phyloP scores from a whole-genome alignment of 2,329 filamentous ascomycete genomes.

The Exophiala alcalophila region DNA sequence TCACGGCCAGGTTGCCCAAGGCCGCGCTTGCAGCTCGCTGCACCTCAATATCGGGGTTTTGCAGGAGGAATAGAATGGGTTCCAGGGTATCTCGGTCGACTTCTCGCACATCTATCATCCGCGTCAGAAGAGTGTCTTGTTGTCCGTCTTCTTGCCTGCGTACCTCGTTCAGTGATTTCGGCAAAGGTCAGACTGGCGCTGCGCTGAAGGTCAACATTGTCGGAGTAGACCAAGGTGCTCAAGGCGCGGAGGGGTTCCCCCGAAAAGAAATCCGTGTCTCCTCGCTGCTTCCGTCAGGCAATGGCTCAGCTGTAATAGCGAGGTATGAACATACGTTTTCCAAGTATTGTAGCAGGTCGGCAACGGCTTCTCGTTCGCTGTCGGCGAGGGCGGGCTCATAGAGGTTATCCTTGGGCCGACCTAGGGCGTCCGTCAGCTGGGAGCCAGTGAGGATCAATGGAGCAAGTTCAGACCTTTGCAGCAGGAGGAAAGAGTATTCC shows the following conservation, averaged over 20 bases:
- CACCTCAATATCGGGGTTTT: conserved; percentile 94
- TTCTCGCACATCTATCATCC: conserved; percentile 78
- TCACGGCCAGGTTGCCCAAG: conserved; percentile 91
- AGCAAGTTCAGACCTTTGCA: conserved; percentile 27
- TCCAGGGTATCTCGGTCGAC: conserved; percentile 93
- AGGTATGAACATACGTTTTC: conserved; percentile 72
- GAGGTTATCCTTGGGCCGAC: conserved; percentile 73
- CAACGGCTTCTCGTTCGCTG: conserved; percentile 93
- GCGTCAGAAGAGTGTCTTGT: conserved; percentile 21
- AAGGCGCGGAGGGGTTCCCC: conserved; percentile 91
- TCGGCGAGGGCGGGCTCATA: conserved; percentile 89
- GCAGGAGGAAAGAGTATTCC: conserved; percentile 32
- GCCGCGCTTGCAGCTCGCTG: conserved; percentile 95
- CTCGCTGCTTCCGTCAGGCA: conserved; percentile 59
- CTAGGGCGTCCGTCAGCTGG: conserved; percentile 41
- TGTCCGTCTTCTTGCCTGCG: conserved; percentile 19
- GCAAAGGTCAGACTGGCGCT: conserved; percentile 98
- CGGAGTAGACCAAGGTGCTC: conserved; percentile 94
- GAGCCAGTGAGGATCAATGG: not conserved
- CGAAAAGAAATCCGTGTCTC: conserved; percentile 96
- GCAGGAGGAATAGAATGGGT: conserved; percentile 90
- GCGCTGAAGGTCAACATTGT: conserved; percentile 95
- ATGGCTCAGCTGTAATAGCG: conserved; percentile 23
- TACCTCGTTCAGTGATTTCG: conserved; percentile 97
- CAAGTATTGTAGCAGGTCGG: conserved; percentile 89